Conservation (phyloP, 1,284 basidiomycete genomes). For the Stygiomarasmius scandens region DNA sequence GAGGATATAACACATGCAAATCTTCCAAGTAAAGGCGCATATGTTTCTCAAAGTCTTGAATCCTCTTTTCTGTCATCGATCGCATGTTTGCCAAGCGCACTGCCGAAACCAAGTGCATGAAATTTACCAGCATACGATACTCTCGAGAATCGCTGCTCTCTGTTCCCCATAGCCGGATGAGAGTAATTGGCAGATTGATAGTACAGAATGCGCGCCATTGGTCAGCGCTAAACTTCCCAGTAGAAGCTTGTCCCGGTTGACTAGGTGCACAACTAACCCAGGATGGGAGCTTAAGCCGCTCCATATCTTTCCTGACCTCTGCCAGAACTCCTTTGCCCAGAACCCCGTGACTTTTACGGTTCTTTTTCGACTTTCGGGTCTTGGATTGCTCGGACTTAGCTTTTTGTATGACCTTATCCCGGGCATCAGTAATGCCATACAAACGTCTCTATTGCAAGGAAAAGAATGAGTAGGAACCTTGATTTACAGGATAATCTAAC, state of each 20-base stretch:
- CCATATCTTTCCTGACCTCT: constrained; percentile 30
- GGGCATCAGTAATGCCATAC: too few species aligned
- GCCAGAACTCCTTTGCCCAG: too few species aligned
- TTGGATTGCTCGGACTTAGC: too few species aligned
- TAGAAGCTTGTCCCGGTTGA: constrained; percentile 29
- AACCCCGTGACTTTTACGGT: too few species aligned
- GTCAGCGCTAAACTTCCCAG: constrained; percentile 40
- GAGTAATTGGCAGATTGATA: constrained; percentile 33
- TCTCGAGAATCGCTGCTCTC: constrained; percentile 13
- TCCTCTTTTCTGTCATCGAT: constrained; percentile 19
- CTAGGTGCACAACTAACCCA: constrained; percentile 31
- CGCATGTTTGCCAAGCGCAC: constrained; percentile 31
- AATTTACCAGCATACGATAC: constrained; percentile 36
- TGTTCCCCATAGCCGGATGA: constrained; percentile 37
- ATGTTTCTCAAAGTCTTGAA: constrained; percentile 27
- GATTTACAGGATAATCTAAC: too few species aligned
- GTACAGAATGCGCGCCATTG: constrained; percentile 36
- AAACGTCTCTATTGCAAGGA: too few species aligned
- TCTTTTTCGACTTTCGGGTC: too few species aligned
- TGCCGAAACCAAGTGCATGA: constrained; percentile 38
- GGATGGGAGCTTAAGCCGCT: constrained; percentile 26
- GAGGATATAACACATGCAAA: constrained; percentile 32
- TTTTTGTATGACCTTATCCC: too few species aligned
- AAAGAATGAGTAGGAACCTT: too few species aligned
- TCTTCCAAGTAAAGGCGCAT: constrained; percentile 32